Conservation (phyloP, 2,329 filamentous ascomycete species). For the Stachybotrys elegans region DNA sequence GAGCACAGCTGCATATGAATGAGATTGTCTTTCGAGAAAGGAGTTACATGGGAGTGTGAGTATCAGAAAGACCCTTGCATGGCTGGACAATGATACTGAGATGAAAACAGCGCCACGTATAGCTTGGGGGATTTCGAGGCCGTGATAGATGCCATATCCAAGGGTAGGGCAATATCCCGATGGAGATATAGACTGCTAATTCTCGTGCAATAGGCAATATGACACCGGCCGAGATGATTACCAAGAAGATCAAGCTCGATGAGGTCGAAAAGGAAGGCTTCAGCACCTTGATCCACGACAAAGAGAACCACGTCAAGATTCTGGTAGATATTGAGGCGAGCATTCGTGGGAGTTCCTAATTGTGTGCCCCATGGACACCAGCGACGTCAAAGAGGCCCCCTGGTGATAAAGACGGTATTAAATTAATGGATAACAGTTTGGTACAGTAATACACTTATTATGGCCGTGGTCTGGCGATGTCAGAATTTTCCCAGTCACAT, state of each 20-base stretch:
- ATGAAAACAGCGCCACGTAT: constrained; percentile 35
- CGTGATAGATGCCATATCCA: constrained; percentile 46
- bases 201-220: constrained; percentile 40
- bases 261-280: constrained; percentile 54
- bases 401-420: no score
- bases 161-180: constrained; percentile 9
- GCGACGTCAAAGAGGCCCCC: no score
- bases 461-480: no score
- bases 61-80: neutral
- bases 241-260: constrained; percentile 49
- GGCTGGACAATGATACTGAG: constrained; percentile 41
- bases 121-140: constrained; percentile 43
- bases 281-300: constrained; percentile 50
- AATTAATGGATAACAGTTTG: no score
- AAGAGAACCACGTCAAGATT: constrained; percentile 60
- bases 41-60: constrained; percentile 17
- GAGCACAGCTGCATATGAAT: constrained; percentile 22
- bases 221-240: constrained; percentile 55
- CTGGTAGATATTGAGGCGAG: constrained; percentile 38
- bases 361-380: no score
- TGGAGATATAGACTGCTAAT: neutral
- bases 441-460: no score
- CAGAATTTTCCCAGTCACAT: no score
- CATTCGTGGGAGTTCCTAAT: no score
- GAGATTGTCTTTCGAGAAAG: constrained; percentile 15